These are phyloP conservation scores for Gyromitra esculenta DNA, from an alignment of 2,329 filamentous ascomycete species.

Conservation along the genomic window DNA sequence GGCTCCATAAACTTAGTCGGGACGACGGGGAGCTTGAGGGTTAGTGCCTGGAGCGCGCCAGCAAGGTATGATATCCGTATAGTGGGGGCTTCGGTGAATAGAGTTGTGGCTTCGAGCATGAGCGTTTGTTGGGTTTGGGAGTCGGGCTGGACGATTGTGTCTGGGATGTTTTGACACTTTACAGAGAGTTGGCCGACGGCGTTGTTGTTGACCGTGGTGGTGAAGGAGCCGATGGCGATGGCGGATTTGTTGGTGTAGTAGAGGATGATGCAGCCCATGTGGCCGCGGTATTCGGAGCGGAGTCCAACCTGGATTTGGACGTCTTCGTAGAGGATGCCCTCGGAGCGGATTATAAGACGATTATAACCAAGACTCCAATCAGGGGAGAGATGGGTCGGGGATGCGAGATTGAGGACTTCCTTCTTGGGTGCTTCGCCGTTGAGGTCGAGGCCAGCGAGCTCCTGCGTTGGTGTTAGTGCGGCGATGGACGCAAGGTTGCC, in stretches of 20 bases:
- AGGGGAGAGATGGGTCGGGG: constrained; percentile 88
- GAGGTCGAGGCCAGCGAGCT: constrained; percentile 86
- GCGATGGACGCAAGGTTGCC: constrained; percentile 59
- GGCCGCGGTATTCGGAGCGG: constrained; percentile 92
- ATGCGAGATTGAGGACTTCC: constrained; percentile 84
- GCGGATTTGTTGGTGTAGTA: constrained; percentile 97
- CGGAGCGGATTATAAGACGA: constrained; percentile 77
- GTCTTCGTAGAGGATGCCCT: constrained; percentile 94
- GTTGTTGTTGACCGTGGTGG: constrained; percentile 85
- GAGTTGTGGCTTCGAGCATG: constrained; percentile 86
- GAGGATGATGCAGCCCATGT: constrained; percentile 92
- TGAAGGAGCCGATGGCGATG: constrained; percentile 86
- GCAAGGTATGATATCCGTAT: constrained; percentile 94
- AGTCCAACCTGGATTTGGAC: constrained; percentile 91
- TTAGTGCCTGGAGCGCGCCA: constrained; percentile 90
- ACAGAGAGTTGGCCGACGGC: constrained; percentile 76
- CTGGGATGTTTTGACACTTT: constrained; percentile 88
- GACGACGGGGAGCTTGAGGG: constrained; percentile 85
- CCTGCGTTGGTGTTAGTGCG: constrained; percentile 67
- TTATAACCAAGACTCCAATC: constrained; percentile 94
- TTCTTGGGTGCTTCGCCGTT: constrained; percentile 69
- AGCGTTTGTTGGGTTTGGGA: constrained; percentile 91
- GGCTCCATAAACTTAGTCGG: constrained; percentile 98
- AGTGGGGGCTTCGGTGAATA: constrained; percentile 86
- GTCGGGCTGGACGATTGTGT: constrained; percentile 77